phyloP scores from a whole-genome alignment of 768 basidiomycete genomes.

The Boletus coccyginus region DNA sequence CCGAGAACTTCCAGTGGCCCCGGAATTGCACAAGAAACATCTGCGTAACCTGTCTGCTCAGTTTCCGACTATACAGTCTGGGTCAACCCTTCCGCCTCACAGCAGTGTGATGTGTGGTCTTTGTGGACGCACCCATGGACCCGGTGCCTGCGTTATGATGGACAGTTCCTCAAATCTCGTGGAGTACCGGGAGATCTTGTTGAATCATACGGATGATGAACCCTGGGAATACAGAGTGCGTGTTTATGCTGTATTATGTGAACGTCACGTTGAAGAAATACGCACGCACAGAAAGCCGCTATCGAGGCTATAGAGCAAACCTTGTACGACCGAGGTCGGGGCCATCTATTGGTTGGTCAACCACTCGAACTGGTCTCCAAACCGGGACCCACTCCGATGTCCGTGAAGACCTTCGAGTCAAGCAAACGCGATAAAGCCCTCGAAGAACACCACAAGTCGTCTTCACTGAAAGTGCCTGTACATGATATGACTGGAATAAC shows the following conservation, averaged over 20 bases:
- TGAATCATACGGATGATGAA: constrained; percentile 64
- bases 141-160: constrained; percentile 59
- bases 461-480: constrained; percentile 1
- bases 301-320: constrained; percentile 68
- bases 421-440: neutral
- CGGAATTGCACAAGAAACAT: constrained; percentile 3
- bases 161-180: constrained; percentile 62
- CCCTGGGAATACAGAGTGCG: constrained; percentile 60
- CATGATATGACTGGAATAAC: neutral
- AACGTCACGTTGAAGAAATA: constrained; percentile 3
- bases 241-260: constrained; percentile 15
- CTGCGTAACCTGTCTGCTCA: neutral
- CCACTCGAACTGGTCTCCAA: constrained; percentile 54
- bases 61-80: constrained; percentile 1
- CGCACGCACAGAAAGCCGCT: constrained; percentile 51
- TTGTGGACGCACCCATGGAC: constrained; percentile 54
- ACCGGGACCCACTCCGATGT: constrained; percentile 13
- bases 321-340: constrained; percentile 53
- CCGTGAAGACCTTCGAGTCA: constrained; percentile 11
- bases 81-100: neutral
- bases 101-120: constrained; percentile 49
- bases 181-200: constrained; percentile 65
- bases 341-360: constrained; percentile 58
- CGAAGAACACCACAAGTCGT: neutral
- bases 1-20: neutral